A percentile compares a stretch with the other conserved stretches of the same genome.
Evolutionary conservation across 768 basidiomycete species (phyloP).

Genomic region (Trametes gibbosa): DNA sequence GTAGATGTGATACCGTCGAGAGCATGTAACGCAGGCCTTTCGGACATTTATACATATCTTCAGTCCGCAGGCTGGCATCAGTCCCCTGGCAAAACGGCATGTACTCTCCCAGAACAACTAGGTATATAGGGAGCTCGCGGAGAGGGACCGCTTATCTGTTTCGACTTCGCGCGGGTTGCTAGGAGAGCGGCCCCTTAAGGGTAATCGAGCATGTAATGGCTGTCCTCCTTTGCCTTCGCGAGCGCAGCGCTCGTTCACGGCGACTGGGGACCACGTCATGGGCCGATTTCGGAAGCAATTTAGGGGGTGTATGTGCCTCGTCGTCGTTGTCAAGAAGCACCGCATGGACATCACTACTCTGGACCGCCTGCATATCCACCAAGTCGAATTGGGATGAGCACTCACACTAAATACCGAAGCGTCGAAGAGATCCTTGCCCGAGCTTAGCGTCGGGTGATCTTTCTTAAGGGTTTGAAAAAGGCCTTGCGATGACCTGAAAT

Average conservation of each 20-base stretch:
- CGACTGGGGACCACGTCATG: not conserved
- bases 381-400: not conserved
- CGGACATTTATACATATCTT: no score
- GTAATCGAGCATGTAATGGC: no score
- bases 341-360: not conserved
- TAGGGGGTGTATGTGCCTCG: not conserved
- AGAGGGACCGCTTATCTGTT: no score
- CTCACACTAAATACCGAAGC: constrained; percentile 85
- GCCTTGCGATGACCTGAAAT: constrained; percentile 81
- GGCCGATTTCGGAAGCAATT: not conserved
- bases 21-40: not conserved
- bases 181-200: not conserved
- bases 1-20: not conserved
- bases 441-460: constrained; percentile 70
- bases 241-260: not conserved
- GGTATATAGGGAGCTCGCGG: no score
- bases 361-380: no score
- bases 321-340: not conserved
- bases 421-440: constrained; percentile 88
- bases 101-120: no score
- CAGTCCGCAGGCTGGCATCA: no score
- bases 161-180: not conserved
- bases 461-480: constrained; percentile 76
- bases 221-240: not conserved
- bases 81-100: no score